Percentiles rank a stretch among this genome's conserved stretches.
Evolutionary conservation across 495 filamentous ascomycete species (phyloP).

Genomic region (Margaritispora aquatica): DNA sequence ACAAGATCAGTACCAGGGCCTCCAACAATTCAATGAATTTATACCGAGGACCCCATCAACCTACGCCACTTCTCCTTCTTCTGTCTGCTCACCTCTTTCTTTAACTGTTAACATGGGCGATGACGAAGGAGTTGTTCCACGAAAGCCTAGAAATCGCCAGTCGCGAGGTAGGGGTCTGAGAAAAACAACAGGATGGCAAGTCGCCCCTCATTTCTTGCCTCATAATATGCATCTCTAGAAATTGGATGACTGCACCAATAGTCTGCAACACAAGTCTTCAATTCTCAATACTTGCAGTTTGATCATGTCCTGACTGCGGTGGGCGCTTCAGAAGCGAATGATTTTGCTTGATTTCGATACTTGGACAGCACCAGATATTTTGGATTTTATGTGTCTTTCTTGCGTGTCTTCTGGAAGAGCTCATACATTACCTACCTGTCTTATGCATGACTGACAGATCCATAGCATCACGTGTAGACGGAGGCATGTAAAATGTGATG

Average conservation of each 20-base stretch:
- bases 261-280: too few relatives aligned
- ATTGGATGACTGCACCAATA: background rate
- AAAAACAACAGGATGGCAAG: constrained; percentile 6
- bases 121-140: background rate
- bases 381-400: too few relatives aligned
- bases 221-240: too few relatives aligned
- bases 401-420: too few relatives aligned
- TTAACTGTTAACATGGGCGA: background rate
- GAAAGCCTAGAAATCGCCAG: constrained; percentile 1
- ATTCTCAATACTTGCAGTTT: too few relatives aligned
- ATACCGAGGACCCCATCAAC: background rate
- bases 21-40: constrained; percentile 2
- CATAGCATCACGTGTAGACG: constrained; percentile 5
- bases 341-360: too few relatives aligned
- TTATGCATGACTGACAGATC: background rate
- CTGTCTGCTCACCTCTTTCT: background rate
- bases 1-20: background rate
- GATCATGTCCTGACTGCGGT: too few relatives aligned
- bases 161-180: constrained; percentile 4
- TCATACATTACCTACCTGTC: background rate
- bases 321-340: too few relatives aligned
- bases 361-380: too few relatives aligned
- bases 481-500: constrained; percentile 7
- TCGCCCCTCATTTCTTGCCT: background rate
- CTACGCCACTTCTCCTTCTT: background rate